Base-by-base conservation (phyloP, 352 stramenopile genomes). In the Pythium aphanidermatum region DNA sequence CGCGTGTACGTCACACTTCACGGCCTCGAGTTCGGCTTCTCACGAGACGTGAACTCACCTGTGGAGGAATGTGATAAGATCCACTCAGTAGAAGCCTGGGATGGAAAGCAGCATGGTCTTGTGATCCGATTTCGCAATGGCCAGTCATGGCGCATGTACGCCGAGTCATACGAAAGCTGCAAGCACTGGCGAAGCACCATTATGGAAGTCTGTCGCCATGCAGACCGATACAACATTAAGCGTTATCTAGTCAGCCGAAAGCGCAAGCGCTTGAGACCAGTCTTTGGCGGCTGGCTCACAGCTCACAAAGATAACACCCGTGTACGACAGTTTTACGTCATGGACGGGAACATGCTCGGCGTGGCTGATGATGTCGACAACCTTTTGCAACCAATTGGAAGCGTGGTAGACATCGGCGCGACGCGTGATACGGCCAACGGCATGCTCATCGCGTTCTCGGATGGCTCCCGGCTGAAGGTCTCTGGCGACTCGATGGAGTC, bases 261-360 rank as follows among this genome's bases (percentile, higher is more conserved):
- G 27, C 68, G 74, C 45, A 90, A 89, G 49, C 75, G 82, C 27
- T 33, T 88, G 33, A 60, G 55, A 25, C 68, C 76, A 0, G 74
- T 92, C 29, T 90, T 82, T 47, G 79, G 77, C 37, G 82, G 82
- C 3, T 94, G 82, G 82, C 67, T 92, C 48, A 92, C 82, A 35
- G 65, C 70, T 20, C 47, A 76, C 26, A 58, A 68, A 12, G 70
- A 74, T 27, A 49, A 53, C 17, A 54, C 43, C 4, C 60, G 61
- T 29, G 47, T 90, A 16, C 76, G 82, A 17, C 70, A 77, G 33
- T 94, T 86, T 44, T 94, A 80, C 56, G 73, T 94, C 29, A 54
- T 89, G 24, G 76, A 87, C n/a, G 74, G 72, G 12, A 55, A 67
- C 13, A 81, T 65, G 14, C 48, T 94, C 2, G 79, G 82, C 8